Base-by-base conservation (phyloP, 2,329 filamentous ascomycete species). In the Hysterium pulicare region DNA sequence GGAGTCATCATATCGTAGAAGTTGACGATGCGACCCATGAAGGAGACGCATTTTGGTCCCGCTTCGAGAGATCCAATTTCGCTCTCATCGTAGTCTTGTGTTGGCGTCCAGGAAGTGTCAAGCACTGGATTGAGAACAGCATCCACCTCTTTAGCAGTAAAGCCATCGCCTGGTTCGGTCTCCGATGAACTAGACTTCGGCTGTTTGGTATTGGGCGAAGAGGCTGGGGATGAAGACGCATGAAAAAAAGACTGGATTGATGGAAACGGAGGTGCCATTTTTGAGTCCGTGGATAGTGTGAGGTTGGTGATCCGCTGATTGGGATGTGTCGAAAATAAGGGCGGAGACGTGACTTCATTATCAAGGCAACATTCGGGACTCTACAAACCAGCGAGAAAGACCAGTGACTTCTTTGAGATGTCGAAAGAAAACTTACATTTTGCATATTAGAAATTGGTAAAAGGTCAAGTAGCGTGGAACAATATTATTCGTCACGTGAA, bases 1-100 rank as follows among this genome's bases (percentile, higher is more conserved):
- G 61, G 62, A 17, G 69, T 72, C 9, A 57, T 53, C 5, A 70
- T 61, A 22, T 76, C 67, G 36, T 64, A 73, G 47, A 80, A 71
- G 55, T 82, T 82, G 9, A 78, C 76, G 10, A 83, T 58, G 21
- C 80, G 68, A 1, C 80, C 80, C 26, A 67, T 71, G 44, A 83
- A 75, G 2, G 68, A 68, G 22, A 81, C 71, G 38, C 72, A 66
- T 23, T 64, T 64, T 0, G 74, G 74, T 0, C 79, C 79, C 2
- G 73, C 65, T 26, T 73, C 49, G 1, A 83, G 64, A 4, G 71
- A 57, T 5, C 61, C 67, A 23, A 82, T 77, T 3, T 67, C 57
- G 2, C 67, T 57, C 44, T 74, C 68, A 42, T 76, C 66, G 42
- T 80, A 80, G 6, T 68, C 59, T 11, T 70, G 62, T 2, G 62